Evolutionary conservation across 208 protist genomes (phyloP), one percentile per base, ranked within the genome.

Genomic region (Trypanosomatidae sp.): DNA sequence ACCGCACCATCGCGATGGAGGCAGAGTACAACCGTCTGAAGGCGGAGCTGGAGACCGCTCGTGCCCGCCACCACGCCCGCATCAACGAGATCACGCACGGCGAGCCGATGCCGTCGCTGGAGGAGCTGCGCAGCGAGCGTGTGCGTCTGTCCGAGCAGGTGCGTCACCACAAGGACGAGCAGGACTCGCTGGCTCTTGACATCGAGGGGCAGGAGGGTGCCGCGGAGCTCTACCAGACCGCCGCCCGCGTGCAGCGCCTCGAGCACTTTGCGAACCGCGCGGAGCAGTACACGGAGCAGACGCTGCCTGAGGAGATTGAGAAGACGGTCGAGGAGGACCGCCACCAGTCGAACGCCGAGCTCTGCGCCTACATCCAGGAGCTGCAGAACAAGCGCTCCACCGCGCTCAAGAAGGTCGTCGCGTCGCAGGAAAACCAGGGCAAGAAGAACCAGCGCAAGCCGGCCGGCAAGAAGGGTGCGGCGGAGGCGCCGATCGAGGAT

Each of bases 161-260:
- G 50, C 89, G 81, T 58, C 85, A 92, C 71, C 80, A 89, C 85
- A 91, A 93, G 84, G 87, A 95, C 66, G 87, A 92, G 76, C 87
- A 90, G 71, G 87, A 93, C 72, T 84, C 84, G 12, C 69, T 92
- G 22, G 62, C 80, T 22, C 87, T 89, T 25, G 85, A 94, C 67
- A 82, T 94, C 22, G 88, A 94, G 66, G 74, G 69, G 0, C 65
- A 87, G 52, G 79, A 91, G 43, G 80, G 73, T 9, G 77, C 71
- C 9, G 59, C 77, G 13, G 79, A 83, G n/a, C 56, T 94, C 39
- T 91, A 88, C 71, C 81, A 89, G 33, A 73, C 81, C 9, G 91
- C 86, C 15, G 91, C 89, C 9, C 89, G 91, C n/a, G 81, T 94
- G 69, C 87, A 94, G 68, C 82, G 83, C 10, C 81, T 93, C 33